Base-by-base conservation (phyloP, 495 filamentous ascomycete genomes). In the Neurospora sp. region DNA sequence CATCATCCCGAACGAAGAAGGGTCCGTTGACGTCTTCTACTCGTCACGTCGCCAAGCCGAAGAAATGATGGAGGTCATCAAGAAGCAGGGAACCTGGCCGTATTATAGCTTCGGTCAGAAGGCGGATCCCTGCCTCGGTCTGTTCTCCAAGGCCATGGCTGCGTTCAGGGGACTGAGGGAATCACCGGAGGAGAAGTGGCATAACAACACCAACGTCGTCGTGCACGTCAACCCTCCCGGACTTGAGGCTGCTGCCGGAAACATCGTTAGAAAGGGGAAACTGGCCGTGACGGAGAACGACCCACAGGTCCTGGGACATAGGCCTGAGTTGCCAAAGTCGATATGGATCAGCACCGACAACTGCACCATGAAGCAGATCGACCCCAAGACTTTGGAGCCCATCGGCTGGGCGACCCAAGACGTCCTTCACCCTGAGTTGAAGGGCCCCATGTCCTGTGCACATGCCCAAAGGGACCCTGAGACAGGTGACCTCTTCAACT, bases 401-500 rank as follows among this genome's bases (percentile, higher is more conserved):
- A 82, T 93, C 48, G 85, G 86, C 3, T 75, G 90, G 1, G 85
- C 88, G 0, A 78, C 78, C 3, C 93, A 94, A 76, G 70, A 74
- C 3, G 74, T 73, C 2, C 81, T 94, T 10, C 90, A 96, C 74
- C 91, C 92, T 0, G 83, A 86, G 3, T 81, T 96, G 14, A 87
- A 84, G 16, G 93, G 93, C 0, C 87, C 83, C 1, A 73, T 92
- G 5, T 86, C 89, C 5, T 88, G 86, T 27, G 85, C 92, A 3
- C 93, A 94, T 78, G 87, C 91, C 7, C 88, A 89, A n/a, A 83
- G 84, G 0, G 91, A 94, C 74, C 92, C 91, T 0, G 75, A 83
- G 0, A 94, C 90, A 0, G 92, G 93, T 2, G 91, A 94, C 73
- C 78, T 92, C n/a, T 93, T 87, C 83, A 94, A 94, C 77, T 93